phyloP scores from a whole-genome alignment of 257 asterid species.

The Phtheirospermum japonicum region DNA sequence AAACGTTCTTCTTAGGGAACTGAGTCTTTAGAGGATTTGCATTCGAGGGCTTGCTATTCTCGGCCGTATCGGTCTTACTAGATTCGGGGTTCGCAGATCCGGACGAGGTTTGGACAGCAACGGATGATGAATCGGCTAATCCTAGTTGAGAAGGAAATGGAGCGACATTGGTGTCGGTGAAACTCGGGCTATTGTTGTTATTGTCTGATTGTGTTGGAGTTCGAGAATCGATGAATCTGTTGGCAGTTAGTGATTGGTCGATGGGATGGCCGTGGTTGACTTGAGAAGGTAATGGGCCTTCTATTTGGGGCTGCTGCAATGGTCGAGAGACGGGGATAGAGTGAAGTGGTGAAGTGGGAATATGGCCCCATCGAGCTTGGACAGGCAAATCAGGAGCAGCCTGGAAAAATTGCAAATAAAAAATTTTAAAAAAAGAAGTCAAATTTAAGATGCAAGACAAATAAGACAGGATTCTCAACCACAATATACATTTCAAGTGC shows the following conservation, averaged over 20 bases:
- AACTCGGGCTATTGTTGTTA: background rate
- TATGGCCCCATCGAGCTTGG: constrained; percentile 81
- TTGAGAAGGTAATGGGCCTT: constrained; percentile 52
- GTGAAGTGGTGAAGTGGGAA: constrained; percentile 64
- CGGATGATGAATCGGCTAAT: constrained; percentile 40
- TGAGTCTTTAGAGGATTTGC: constrained; percentile 41
- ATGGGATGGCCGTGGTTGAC: constrained; percentile 44
- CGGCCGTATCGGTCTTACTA: constrained; percentile 7
- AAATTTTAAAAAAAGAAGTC: too few relatives aligned
- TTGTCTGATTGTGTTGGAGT: background rate
- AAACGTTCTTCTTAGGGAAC: constrained; percentile 44
- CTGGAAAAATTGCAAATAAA: constrained; percentile 36
- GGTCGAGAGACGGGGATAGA: constrained; percentile 60
- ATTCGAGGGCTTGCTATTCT: constrained; percentile 37
- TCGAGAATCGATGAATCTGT: background rate
- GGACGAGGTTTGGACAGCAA: background rate
- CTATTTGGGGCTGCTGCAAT: constrained; percentile 57
- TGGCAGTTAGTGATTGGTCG: constrained; percentile 42
- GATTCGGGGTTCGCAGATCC: constrained; percentile 13
- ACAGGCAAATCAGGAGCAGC: constrained; percentile 64
- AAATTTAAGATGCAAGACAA: too few relatives aligned
- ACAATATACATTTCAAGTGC: background rate
- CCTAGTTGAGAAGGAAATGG: constrained; percentile 26
- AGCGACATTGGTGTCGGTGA: constrained; percentile 32
- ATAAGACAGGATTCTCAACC: too few relatives aligned